Conservation (phyloP, 2,329 filamentous ascomycete genomes). For the Daldinia sp. region DNA sequence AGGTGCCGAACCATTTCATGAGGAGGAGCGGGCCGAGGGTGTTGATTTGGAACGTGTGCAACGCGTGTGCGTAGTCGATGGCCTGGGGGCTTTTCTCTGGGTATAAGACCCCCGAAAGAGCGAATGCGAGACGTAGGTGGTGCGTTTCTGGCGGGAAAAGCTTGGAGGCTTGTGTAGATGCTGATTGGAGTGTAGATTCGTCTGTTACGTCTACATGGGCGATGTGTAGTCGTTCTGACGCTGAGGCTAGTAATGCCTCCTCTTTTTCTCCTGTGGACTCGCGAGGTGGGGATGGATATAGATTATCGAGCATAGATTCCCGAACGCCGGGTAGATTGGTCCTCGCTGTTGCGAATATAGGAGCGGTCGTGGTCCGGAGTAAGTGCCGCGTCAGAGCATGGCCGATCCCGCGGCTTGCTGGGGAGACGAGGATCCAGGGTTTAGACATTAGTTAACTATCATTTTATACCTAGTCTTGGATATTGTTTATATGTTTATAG, state of each 20-base stretch:
- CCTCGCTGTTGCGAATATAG: conserved; percentile 62
- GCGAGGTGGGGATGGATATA: neutral
- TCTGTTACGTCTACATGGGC: conserved; percentile 64
- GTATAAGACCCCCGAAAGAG: conserved; percentile 77
- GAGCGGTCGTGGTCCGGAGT: conserved; percentile 60
- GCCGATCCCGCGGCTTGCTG: conserved; percentile 63
- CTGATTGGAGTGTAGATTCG: conserved; percentile 71
- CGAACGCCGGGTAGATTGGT: conserved; percentile 54
- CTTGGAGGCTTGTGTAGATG: conserved; percentile 62
- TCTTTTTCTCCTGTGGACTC: neutral
- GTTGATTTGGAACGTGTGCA: conserved; percentile 80
- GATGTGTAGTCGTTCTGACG: conserved; percentile 55
- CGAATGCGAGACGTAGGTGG: conserved; percentile 76
- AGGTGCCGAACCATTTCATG: conserved; percentile 78
- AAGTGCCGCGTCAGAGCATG: conserved; percentile 63
- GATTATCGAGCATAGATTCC: conserved; percentile 46
- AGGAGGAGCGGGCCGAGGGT: conserved; percentile 79
- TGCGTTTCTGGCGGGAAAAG: conserved; percentile 64
- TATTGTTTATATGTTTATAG: neutral
- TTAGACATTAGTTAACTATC: conserved; percentile 58
- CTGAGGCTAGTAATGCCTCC: conserved; percentile 27
- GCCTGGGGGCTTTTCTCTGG: conserved; percentile 78
- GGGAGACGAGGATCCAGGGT: conserved; percentile 64
- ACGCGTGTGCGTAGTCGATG: conserved; percentile 69
- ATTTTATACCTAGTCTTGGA: neutral